phyloP scores from a whole-genome alignment of 2,329 filamentous ascomycete genomes.

The Elsinoe arachidis region DNA sequence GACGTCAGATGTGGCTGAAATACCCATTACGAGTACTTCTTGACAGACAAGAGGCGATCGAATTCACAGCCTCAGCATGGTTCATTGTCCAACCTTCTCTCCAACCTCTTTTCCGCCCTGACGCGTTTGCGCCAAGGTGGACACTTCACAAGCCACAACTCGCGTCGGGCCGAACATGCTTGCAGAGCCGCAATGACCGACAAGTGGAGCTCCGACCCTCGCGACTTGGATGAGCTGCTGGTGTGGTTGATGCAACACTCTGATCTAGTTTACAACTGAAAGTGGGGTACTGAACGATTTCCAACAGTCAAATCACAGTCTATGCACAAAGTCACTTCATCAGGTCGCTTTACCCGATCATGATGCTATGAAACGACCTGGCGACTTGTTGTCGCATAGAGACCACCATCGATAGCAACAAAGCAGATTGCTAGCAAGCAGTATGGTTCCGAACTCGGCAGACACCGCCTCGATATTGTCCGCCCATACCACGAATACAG shows the following conservation, averaged over 20 bases:
- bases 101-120: constrained; percentile 4
- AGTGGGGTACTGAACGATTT: too few species aligned
- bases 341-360: background rate
- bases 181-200: background rate
- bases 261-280: too few species aligned
- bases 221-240: too few species aligned
- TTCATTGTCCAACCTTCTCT: background rate
- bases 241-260: too few species aligned
- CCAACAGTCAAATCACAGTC: too few species aligned
- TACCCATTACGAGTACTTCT: constrained; percentile 7
- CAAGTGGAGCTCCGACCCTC: background rate
- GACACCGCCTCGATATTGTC: constrained; percentile 37
- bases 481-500: constrained; percentile 21
- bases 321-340: too few species aligned
- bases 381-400: background rate
- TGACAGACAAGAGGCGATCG: background rate
- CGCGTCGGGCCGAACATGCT: background rate
- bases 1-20: constrained; percentile 3
- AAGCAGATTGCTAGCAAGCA: background rate
- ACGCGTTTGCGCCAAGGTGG: background rate
- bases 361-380: background rate
- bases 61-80: constrained; percentile 2
- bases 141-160: background rate
- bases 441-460: constrained; percentile 23
- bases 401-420: too few species aligned